A percentile compares a stretch with the other conserved stretches of the same genome.
Conservation (phyloP, 768 basidiomycete species). For the Paxillus involutus region DNA sequence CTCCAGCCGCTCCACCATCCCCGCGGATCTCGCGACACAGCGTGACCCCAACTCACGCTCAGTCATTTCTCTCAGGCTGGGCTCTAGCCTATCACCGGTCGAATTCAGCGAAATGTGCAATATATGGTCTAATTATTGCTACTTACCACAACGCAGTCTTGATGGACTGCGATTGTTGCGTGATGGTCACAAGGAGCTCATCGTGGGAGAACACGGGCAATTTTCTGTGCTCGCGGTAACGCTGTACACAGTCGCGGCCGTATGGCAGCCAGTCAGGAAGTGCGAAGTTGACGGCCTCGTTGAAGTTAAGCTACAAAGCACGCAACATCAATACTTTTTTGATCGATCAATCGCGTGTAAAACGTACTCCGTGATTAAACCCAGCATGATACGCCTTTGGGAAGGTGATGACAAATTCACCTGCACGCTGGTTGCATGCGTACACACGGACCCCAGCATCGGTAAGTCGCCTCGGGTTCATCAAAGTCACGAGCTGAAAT, state of each 20-base stretch:
- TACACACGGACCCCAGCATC: conserved; percentile 90
- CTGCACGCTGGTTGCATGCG: conserved; percentile 94
- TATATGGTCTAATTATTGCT: conserved; percentile 7
- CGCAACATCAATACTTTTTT: conserved; percentile 23
- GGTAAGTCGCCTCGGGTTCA: conserved; percentile 87
- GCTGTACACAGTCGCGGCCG: conserved; percentile 84
- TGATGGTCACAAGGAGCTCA: conserved; percentile 95
- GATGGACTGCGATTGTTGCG: conserved; percentile 90
- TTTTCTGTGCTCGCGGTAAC: conserved; percentile 89
- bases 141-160: conserved; percentile 90
- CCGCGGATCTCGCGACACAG: conserved; percentile 53
- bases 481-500: conserved; percentile 95
- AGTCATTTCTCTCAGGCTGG: conserved; percentile 85
- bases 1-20: conserved; percentile 69
- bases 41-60: conserved; percentile 78
- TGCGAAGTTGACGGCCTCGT: conserved; percentile 99
- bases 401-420: conserved; percentile 97
- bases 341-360: conserved; percentile 25
- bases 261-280: conserved; percentile 91
- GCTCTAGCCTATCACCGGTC: conserved; percentile 63
- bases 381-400: conserved; percentile 98
- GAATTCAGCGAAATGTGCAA: conserved; percentile 18
- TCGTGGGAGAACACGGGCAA: conserved; percentile 98
- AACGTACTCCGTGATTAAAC: conserved; percentile 94
- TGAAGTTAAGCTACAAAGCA: conserved; percentile 83